Evolutionary conservation across 176 grass and related monocot genomes (phyloP).

Genomic region (Avena eriantha): DNA sequence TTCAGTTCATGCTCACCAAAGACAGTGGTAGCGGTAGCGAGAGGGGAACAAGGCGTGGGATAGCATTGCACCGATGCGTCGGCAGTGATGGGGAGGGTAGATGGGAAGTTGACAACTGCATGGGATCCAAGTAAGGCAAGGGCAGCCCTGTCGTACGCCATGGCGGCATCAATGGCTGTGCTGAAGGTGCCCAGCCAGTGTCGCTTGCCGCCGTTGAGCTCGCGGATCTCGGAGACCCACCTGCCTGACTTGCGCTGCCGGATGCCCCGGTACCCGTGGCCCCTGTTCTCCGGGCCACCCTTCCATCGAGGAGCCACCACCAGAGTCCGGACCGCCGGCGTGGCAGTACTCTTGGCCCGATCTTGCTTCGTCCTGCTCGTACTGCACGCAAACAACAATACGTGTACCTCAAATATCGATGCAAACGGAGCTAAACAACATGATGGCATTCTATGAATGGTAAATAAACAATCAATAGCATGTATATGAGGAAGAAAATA

Average conservation of each 20-base stretch:
- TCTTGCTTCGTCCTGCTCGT: constrained; percentile 23
- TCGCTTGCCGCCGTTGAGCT: constrained; percentile 52
- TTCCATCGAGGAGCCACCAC: constrained; percentile 32
- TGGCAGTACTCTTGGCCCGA: constrained; percentile 7
- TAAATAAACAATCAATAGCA: neutral
- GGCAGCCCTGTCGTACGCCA: constrained; percentile 66
- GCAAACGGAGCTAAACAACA: neutral
- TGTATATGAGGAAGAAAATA: neutral
- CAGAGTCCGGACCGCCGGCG: neutral
- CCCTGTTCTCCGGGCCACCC: constrained; percentile 48
- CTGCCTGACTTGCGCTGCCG: constrained; percentile 76
- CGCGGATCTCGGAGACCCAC: constrained; percentile 73
- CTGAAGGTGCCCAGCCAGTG: constrained; percentile 74
- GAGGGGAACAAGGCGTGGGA: neutral
- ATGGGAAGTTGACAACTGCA: constrained; percentile 54
- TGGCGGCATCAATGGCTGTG: constrained; percentile 57
- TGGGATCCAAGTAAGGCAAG: constrained; percentile 46
- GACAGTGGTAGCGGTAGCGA: neutral
- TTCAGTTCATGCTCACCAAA: constrained; percentile 36
- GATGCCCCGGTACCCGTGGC: constrained; percentile 59
- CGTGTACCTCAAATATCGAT: neutral
- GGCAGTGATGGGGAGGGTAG: neutral
- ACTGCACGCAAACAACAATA: constrained; percentile 36
- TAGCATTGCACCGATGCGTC: neutral
- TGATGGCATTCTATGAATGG: neutral